Evolutionary conservation across 208 protist genomes (phyloP).

Genomic region (Naegleria fowleri): DNA sequence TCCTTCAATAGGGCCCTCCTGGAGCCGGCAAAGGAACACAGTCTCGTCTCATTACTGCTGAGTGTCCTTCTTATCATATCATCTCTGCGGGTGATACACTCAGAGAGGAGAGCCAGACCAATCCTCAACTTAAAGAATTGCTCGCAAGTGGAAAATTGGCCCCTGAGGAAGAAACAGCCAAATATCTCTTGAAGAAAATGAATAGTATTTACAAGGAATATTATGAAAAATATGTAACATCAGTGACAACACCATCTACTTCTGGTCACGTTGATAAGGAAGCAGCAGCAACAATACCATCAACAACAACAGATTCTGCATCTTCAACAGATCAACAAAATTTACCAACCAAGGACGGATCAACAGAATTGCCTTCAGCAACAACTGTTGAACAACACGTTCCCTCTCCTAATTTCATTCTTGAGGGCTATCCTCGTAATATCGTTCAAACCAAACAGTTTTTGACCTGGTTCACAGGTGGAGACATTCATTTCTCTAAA

Average conservation of each 20-base stretch:
- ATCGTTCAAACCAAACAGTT: neutral
- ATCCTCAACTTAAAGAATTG: neutral
- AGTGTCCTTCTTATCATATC: neutral
- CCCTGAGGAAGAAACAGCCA: neutral
- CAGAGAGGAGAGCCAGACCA: neutral
- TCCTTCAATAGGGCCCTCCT: neutral
- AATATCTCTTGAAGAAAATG: constrained; percentile 6
- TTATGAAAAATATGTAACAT: neutral
- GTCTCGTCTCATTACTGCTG: neutral
- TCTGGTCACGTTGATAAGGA: neutral
- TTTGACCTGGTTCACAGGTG: neutral
- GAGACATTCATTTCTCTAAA: neutral
- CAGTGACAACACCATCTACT: neutral
- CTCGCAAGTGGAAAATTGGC: neutral
- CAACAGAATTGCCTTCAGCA: neutral
- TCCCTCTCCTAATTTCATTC: neutral
- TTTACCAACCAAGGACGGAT: too few relatives aligned
- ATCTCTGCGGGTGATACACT: neutral
- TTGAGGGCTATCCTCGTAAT: constrained; percentile 21
- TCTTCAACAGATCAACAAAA: neutral
- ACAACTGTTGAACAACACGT: neutral
- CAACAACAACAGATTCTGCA: neutral
- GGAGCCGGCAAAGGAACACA: constrained; percentile 10
- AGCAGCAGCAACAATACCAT: neutral
- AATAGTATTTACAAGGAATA: neutral